phyloP scores from a whole-genome alignment of 148 eudicot species.

The Polygonum maritimum region DNA sequence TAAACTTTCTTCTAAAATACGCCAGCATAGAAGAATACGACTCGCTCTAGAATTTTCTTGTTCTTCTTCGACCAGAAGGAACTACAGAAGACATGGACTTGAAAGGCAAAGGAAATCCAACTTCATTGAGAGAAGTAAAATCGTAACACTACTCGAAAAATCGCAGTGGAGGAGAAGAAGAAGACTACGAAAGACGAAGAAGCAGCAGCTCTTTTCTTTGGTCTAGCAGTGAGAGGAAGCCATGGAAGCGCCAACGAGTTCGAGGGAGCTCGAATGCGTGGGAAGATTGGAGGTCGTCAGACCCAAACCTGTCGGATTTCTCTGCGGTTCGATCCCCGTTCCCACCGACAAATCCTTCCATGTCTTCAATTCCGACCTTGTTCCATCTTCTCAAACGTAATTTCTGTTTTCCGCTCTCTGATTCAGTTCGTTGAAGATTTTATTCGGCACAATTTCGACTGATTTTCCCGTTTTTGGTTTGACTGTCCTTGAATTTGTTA shows the following conservation, averaged over 20 bases:
- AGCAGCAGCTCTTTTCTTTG: not conserved
- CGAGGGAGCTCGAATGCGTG: conserved; percentile 57
- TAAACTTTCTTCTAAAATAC: not conserved
- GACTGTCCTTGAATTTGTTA: conserved; percentile 16
- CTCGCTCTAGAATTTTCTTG: not conserved
- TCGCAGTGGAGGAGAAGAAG: not conserved
- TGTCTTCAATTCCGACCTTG: conserved; percentile 48
- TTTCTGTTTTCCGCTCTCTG: conserved; percentile 3
- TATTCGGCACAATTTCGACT: not conserved
- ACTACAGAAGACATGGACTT: too few relatives aligned
- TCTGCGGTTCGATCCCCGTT: conserved; percentile 87
- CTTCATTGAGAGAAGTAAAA: not conserved
- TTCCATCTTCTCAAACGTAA: conserved; percentile 69
- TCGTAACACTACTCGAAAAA: not conserved
- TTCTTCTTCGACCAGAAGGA: not conserved
- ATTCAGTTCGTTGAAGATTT: not conserved
- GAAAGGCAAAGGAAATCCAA: not conserved
- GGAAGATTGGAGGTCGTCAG: conserved; percentile 60
- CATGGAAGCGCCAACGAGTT: conserved; percentile 38
- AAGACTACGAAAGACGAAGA: not conserved
- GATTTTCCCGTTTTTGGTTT: not conserved
- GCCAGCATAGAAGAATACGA: not conserved
- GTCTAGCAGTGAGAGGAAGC: not conserved
- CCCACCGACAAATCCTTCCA: conserved; percentile 63
- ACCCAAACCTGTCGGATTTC: conserved; percentile 76